Percentiles rank a stretch among this genome's conserved stretches.
phyloP scores from a whole-genome alignment of 208 protist species.

The Leishmania lainsoni region DNA sequence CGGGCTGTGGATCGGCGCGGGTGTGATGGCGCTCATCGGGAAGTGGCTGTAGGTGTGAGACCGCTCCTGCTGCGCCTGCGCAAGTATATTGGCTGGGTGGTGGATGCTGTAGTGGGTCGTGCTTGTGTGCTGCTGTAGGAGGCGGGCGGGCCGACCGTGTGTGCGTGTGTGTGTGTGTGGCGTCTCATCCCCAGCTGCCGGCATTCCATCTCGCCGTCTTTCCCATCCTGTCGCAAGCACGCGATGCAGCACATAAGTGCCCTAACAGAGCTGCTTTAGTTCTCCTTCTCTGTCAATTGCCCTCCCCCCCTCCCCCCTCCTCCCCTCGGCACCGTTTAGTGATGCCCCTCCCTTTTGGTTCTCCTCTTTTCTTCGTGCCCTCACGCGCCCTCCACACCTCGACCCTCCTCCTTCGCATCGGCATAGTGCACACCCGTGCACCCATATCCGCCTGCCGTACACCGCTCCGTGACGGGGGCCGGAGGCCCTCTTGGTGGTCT shows the following conservation, averaged over 20 bases:
- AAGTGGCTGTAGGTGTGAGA: conserved; percentile 39
- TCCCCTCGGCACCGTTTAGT: not conserved
- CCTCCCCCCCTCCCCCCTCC: not conserved
- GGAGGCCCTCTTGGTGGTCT: not conserved
- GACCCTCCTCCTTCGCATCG: not conserved
- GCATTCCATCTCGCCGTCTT: not conserved
- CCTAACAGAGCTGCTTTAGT: not conserved
- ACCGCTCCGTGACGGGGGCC: no score
- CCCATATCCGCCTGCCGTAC: not conserved
- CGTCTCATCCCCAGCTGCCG: not conserved
- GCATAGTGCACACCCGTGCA: not conserved
- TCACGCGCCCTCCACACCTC: not conserved
- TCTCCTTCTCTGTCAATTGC: not conserved
- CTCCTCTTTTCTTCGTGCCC: not conserved
- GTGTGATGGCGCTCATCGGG: conserved; percentile 45
- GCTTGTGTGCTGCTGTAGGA: not conserved
- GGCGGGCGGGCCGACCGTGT: not conserved
- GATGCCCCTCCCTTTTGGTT: not conserved
- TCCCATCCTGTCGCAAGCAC: not conserved
- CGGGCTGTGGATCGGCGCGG: conserved; percentile 49
- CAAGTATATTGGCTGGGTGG: not conserved
- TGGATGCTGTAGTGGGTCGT: not conserved
- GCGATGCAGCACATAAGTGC: not conserved
- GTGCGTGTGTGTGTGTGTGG: not conserved
- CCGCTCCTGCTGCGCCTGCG: not conserved